Evolutionary conservation across 2,329 filamentous ascomycete species (phyloP).

Genomic region (Aspergillus fischeri): DNA sequence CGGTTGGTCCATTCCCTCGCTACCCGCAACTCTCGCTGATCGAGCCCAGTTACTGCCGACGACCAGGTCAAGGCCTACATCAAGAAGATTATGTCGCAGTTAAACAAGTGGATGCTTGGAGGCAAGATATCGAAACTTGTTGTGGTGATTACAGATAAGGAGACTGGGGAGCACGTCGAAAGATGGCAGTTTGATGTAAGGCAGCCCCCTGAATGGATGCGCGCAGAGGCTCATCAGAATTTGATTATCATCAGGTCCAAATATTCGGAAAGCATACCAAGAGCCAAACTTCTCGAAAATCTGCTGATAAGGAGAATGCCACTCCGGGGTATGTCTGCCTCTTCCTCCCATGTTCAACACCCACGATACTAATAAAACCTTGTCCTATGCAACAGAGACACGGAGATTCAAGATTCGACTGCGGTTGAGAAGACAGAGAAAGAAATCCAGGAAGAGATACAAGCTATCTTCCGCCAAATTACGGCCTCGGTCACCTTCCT

Average conservation of each 20-base stretch:
- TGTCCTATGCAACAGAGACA: conserved; percentile 23
- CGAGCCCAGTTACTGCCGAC: conserved; percentile 71
- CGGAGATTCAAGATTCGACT: conserved; percentile 22
- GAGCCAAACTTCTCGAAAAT: conserved; percentile 46
- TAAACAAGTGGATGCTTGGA: conserved; percentile 95
- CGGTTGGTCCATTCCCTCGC: conserved; percentile 43
- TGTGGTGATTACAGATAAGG: conserved; percentile 93
- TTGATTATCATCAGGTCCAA: conserved; percentile 45
- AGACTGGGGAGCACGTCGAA: conserved; percentile 93
- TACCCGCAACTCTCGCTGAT: conserved; percentile 11
- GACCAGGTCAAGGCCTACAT: conserved; percentile 99
- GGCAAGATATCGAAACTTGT: conserved; percentile 97
- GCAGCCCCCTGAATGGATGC: conserved; percentile 12
- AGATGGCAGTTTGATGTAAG: conserved; percentile 94
- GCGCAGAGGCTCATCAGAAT: conserved; percentile 8
- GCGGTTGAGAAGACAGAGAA: conserved; percentile 75
- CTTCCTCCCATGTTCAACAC: not conserved
- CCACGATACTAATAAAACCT: not conserved
- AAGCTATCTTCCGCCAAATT: conserved; percentile 95
- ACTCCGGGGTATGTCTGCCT: conserved; percentile 46
- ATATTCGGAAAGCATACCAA: conserved; percentile 52
- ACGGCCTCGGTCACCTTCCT: conserved; percentile 96
- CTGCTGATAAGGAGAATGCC: conserved; percentile 67
- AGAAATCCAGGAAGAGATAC: conserved; percentile 93
- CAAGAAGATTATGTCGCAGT: conserved; percentile 97